Percentiles rank a stretch among this genome's conserved stretches.
These are phyloP conservation scores for Penicillium sp. DNA, from an alignment of 2,329 filamentous ascomycete species.

Conservation along the genomic window DNA sequence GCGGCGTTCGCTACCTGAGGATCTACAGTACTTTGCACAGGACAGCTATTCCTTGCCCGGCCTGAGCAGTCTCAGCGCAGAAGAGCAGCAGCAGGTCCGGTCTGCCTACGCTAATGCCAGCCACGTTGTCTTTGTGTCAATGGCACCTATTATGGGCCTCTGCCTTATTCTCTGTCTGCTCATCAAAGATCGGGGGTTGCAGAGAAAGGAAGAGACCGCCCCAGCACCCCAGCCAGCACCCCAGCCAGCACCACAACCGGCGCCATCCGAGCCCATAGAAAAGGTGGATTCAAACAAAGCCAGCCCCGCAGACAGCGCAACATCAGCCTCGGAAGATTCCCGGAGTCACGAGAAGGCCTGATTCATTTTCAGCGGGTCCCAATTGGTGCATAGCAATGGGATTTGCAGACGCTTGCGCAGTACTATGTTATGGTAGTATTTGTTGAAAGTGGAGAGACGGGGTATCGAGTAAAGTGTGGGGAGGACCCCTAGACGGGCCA, in stretches of 20 bases:
- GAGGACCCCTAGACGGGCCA: too few species aligned
- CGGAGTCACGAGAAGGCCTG: background rate
- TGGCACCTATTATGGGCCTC: background rate
- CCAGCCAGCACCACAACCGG: background rate
- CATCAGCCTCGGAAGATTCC: background rate
- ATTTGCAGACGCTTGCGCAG: too few species aligned
- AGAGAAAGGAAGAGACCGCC: background rate
- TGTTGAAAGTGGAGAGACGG: too few species aligned
- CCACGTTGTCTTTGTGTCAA: background rate
- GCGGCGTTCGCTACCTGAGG: constrained; percentile 14
- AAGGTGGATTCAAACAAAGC: background rate
- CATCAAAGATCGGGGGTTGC: background rate
- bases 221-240: background rate
- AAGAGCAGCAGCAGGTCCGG: background rate
- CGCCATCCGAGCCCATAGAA: background rate
- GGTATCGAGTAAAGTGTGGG: too few species aligned
- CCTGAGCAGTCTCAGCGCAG: background rate
- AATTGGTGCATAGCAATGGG: too few species aligned
- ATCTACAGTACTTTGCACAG: background rate
- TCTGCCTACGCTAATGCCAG: background rate
- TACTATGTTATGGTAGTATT: too few species aligned
- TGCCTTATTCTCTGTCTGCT: background rate
- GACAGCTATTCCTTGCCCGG: background rate
- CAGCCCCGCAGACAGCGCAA: background rate
- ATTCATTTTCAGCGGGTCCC: too few species aligned